Base-by-base conservation (phyloP, 805 yeast genomes). In the Ascoidea tarda region DNA sequence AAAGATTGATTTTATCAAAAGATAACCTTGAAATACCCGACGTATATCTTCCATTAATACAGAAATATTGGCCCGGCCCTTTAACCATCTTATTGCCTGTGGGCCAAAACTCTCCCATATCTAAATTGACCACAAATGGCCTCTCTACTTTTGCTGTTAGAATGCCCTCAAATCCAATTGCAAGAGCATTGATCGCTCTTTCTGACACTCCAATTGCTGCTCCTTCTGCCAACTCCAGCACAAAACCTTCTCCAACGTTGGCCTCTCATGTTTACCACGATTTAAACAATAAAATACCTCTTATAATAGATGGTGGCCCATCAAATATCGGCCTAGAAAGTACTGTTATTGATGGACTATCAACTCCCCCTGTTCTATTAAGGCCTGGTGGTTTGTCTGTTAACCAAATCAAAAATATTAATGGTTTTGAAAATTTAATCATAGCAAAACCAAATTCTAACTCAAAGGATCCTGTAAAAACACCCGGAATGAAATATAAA, bases 401-500 rank as follows among this genome's bases (percentile, higher is more conserved):
- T 21, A 98, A 91, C 60, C 81, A 87, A 49, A 82, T 93, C 33
- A 68, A 71, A 48, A 57, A 66, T 51, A 67, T 65, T 47, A 96
- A 96, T 0, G 96, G 96, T 0, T 56, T 54, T 51, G 57, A 56
- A 42, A 47, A 54, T 28, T 50, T 56, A 32, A 46, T 48, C 6
- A 54, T 55, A 10, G 57, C 54, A 47, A 28, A 50, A 16, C 87
- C 87, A 5, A 62, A 63, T 2, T 70, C 63, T 5, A 66, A 67
- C 1, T 85, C 81, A 16, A 68, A 72, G 38, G 97, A 87, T 57
- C 75, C 81, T 1, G 95, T 85, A 0, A 76, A 85, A 59, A 93
- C 99, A 0, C 99, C 99, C 0, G 99, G 99, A 0, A 93, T 93
- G 99, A 93, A 93, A 63, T 93, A 93, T 64, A 81, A 86, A 59